Evolutionary conservation across 2,329 filamentous ascomycete species (phyloP), one percentile per base, ranked within the genome.

Genomic region (Trichoderma koningiopsis): DNA sequence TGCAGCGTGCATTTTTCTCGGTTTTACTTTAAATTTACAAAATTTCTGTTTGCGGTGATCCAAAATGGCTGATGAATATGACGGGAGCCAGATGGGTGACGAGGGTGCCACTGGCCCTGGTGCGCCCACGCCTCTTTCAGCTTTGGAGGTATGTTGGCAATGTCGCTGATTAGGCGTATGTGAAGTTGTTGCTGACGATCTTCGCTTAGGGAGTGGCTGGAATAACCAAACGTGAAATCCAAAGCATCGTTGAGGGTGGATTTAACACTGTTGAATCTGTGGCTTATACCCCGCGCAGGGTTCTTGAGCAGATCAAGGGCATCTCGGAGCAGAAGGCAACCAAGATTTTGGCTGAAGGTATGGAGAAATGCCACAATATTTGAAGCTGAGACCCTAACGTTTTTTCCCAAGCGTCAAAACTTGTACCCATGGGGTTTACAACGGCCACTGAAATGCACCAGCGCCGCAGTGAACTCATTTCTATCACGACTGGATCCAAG

Each of bases 381-480:
- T 43, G 22, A 19, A 29, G 5, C 35, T 33, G 16, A 24, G 11
- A 37, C 19, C 27, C 63, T 70, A 27, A 71, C 10, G 1, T 49
- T 27, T 19, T 52, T 16, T 1, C 2, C 43, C 24, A 58, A 96
- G 95, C 95, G 33, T 94, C 94, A 1, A 99, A 97, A 80, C 87
- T 98, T 63, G 96, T 99, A 0, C 96, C 96, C 0, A 97, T 99
- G 94, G 96, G 96, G 53, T 99, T 99, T 79, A 99, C 96, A 1
- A 99, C 96, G 0, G 96, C 96, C 4, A 99, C 96, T 0, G 96
- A 99, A 81, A 99, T 99, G 94, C 96, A 99, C 78, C 93, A 95
- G 75, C 91, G 96, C 72, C 90, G 96, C 79, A 97, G 94, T 80
- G 96, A 98, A 81, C 88, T 99, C 70, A 99, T 99, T 74, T 97